Evolutionary conservation across 345 rosid genomes (phyloP), one percentile per base, ranked within the genome.

Genomic region (Nephelium lappaceum): DNA sequence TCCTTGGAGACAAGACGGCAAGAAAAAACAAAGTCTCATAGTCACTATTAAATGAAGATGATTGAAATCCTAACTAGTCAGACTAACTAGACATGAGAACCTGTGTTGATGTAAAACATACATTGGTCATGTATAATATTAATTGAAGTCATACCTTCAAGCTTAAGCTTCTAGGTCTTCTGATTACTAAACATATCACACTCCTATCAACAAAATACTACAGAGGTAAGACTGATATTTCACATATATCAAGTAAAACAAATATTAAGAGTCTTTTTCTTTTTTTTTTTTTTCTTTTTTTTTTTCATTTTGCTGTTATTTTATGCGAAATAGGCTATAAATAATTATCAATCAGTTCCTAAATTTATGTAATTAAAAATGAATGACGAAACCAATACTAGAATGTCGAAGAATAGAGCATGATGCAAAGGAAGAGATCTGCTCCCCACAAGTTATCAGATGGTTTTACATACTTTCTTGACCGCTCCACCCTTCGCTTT

Each of bases 401-500:
- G 14, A 60, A 9, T 60, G 64, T 60, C 1, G 64, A 53, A 53
- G 15, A 53, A 16, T 53, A 16, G 21, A 71, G 39, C 42, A 42
- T 74, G n/a, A 16, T 6, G 9, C 66, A 72, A 72, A 45, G 38
- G 25, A 45, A 74, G 39, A 42, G 67, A 55, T 62, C 14, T 27
- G 14, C 18, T 61, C 58, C n/a, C 16, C 61, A 31, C 45, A 65
- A 64, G 11, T 65, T 19, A 47, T 73, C n/a, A 42, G 53, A 11
- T 43, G 70, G 73, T 53, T 81, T 23, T 72, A 80, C 92, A 4
- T 88, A 92, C 95, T 92, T 92, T 79, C 95, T 76, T 2, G 95
- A 88, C 53, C 95, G 79, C 72, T 92, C 95, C 77, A 92, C 95
- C 69, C 95, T 92, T 7, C 93, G 90, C 80, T 87, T 92, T 76